These are phyloP conservation scores for Cryphonectria carpinicola DNA, from an alignment of 2,329 filamentous ascomycete species.

Conservation along the genomic window DNA sequence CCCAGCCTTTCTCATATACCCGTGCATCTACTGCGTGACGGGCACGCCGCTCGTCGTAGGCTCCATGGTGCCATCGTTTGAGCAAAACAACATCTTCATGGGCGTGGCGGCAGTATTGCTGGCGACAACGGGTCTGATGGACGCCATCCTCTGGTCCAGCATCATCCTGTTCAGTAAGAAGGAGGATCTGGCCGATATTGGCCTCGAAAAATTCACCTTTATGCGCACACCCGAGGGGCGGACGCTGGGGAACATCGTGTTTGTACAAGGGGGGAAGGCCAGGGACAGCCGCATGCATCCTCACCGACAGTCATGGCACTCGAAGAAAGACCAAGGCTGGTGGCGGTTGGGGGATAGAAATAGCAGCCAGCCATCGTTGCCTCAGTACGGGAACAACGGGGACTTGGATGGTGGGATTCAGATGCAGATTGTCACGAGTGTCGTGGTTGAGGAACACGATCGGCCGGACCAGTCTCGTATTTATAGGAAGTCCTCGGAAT, in stretches of 20 bases:
- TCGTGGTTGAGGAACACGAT: slow-evolving; percentile 37
- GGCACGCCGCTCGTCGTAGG: slow-evolving; percentile 68
- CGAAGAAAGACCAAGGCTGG: slow-evolving; percentile 28
- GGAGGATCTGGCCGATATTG: slow-evolving; percentile 48
- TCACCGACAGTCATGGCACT: slow-evolving; percentile 27
- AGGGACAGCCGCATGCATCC: slow-evolving; percentile 10
- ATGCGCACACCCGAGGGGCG: slow-evolving; percentile 46
- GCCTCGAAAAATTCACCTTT: slow-evolving; percentile 56
- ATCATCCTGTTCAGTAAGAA: slow-evolving; percentile 53
- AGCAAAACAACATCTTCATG: slow-evolving; percentile 44
- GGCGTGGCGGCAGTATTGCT: slow-evolving; percentile 63
- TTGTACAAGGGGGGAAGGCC: slow-evolving; percentile 36
- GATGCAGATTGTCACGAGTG: slow-evolving; percentile 39
- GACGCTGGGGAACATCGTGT: slow-evolving; percentile 48
- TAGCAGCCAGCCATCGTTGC: slow-evolving; percentile 18
- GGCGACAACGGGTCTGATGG: slow-evolving; percentile 58
- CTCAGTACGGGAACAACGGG: neutral
- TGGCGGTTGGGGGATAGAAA: slow-evolving; percentile 26
- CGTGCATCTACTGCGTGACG: slow-evolving; percentile 70
- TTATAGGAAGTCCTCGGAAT: slow-evolving; percentile 16
- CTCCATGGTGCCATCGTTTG: slow-evolving; percentile 35
- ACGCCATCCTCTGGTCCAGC: slow-evolving; percentile 58
- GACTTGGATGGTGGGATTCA: slow-evolving; percentile 30
- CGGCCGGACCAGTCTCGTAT: slow-evolving; percentile 3
- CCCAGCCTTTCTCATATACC: slow-evolving; percentile 67